A percentile compares a stretch with the other conserved stretches of the same genome.
Evolutionary conservation across 192 early-diverging fungal genomes (phyloP).

Genomic region (Entomortierella beljakovae): DNA sequence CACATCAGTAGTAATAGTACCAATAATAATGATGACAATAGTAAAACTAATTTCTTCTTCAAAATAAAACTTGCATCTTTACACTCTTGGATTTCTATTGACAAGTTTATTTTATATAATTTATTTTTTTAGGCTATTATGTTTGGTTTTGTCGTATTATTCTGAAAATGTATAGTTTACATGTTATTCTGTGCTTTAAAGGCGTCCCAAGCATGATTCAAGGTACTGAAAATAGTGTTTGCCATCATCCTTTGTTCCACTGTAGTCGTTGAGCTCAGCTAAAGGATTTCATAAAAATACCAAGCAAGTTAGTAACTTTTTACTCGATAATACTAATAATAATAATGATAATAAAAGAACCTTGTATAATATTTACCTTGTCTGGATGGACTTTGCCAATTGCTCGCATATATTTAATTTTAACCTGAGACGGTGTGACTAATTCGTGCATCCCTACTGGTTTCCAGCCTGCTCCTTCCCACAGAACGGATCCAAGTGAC

Average conservation of each 20-base stretch:
- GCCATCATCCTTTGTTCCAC: constrained; percentile 90
- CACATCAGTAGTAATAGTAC: neutral
- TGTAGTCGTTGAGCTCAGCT: constrained; percentile 67
- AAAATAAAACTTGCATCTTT: neutral
- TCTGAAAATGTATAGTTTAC: constrained; percentile 14
- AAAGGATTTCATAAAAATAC: constrained; percentile 5
- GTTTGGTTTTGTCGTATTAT: neutral
- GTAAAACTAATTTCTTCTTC: neutral
- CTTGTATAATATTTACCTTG: constrained; percentile 68
- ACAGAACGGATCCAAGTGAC: constrained; percentile 80
- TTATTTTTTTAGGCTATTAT: neutral
- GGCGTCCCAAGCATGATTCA: constrained; percentile 96
- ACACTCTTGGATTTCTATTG: neutral
- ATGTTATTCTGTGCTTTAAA: constrained; percentile 89
- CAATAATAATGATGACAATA: neutral
- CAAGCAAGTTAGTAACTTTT: neutral
- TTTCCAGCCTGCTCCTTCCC: constrained; percentile 81
- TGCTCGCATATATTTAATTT: constrained; percentile 92
- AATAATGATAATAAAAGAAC: neutral
- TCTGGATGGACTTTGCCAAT: constrained; percentile 96
- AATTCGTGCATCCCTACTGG: constrained; percentile 86
- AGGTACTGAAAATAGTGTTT: constrained; percentile 83
- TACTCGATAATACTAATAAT: neutral
- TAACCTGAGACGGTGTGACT: constrained; percentile 87
- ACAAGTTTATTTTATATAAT: neutral